These are phyloP conservation scores for Metarhizium album DNA, from an alignment of 2,329 filamentous ascomycete species.

Conservation along the genomic window DNA sequence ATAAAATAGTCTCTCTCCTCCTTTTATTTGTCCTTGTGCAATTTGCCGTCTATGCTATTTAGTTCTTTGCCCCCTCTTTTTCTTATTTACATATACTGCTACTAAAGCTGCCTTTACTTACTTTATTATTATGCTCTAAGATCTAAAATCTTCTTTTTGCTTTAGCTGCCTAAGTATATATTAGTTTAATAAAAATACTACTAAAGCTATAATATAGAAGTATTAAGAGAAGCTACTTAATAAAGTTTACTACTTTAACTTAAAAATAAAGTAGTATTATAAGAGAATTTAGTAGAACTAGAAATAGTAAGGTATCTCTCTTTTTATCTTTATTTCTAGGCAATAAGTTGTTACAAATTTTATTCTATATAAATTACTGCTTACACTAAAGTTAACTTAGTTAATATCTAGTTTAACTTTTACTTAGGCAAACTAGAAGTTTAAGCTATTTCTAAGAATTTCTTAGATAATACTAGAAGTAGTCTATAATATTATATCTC, in stretches of 20 bases:
- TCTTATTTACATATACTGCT: no score
- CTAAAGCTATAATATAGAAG: neutral
- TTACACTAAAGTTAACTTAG: neutral
- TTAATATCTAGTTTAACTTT: conserved; percentile 1
- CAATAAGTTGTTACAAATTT: neutral
- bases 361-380: neutral
- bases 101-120: neutral
- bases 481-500: no score
- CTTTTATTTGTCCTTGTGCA: no score
- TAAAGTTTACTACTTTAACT: neutral
- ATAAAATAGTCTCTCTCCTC: no score
- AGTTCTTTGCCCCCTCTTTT: no score
- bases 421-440: neutral
- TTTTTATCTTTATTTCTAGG: neutral
- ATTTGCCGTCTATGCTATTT: no score
- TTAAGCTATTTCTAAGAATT: no score
- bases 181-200: neutral
- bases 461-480: no score
- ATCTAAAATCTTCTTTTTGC: neutral
- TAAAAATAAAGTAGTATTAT: neutral
- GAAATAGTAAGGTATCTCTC: neutral
- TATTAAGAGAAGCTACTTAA: neutral
- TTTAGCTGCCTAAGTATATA: neutral
- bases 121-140: neutral
- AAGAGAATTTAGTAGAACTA: conserved; percentile 2